Percentiles rank a stretch among this genome's conserved stretches.
These are phyloP conservation scores for Chaetomium strumarium DNA, from an alignment of 2,329 filamentous ascomycete genomes.

Conservation along the genomic window DNA sequence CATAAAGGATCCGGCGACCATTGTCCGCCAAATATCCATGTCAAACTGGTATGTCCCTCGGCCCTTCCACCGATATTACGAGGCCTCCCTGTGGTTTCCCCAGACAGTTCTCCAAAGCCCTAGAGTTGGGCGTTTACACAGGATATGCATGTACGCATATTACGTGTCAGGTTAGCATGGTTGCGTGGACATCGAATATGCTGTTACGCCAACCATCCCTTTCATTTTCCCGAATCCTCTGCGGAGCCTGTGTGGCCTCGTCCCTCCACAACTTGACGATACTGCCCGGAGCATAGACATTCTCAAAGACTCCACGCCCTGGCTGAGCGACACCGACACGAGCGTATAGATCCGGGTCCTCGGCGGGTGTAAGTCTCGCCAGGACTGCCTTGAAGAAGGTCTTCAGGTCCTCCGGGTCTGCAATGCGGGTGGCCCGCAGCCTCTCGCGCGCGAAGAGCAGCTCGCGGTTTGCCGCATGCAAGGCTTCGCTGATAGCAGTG, in stretches of 20 bases:
- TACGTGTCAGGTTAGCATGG: constrained; percentile 14
- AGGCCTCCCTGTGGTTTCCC: too few species aligned
- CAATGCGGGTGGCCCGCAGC: constrained; percentile 76
- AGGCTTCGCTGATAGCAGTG: constrained; percentile 59
- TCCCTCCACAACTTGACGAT: constrained; percentile 86
- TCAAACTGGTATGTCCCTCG: too few species aligned
- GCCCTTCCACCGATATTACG: too few species aligned
- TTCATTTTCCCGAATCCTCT: constrained; percentile 69
- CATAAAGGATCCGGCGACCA: too few species aligned
- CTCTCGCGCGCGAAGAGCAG: constrained; percentile 81
- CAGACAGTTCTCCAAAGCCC: background rate
- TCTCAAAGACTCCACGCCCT: constrained; percentile 62
- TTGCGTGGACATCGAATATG: constrained; percentile 58
- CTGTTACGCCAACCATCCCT: constrained; percentile 75
- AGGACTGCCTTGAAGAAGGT: constrained; percentile 79
- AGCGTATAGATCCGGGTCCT: constrained; percentile 71
- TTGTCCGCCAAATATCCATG: too few species aligned
- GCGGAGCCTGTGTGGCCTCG: constrained; percentile 62
- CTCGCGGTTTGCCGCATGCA: constrained; percentile 75
- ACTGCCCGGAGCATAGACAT: constrained; percentile 82
- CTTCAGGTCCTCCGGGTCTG: constrained; percentile 69
- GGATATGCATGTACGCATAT: background rate
- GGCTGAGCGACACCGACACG: constrained; percentile 61
- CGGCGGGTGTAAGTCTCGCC: constrained; percentile 64
- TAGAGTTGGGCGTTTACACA: background rate